Percentiles rank a stretch among this genome's conserved stretches.
These are phyloP conservation scores for Pseudocercospora fijiensis DNA, from an alignment of 2,329 filamentous ascomycete genomes.

Conservation along the genomic window DNA sequence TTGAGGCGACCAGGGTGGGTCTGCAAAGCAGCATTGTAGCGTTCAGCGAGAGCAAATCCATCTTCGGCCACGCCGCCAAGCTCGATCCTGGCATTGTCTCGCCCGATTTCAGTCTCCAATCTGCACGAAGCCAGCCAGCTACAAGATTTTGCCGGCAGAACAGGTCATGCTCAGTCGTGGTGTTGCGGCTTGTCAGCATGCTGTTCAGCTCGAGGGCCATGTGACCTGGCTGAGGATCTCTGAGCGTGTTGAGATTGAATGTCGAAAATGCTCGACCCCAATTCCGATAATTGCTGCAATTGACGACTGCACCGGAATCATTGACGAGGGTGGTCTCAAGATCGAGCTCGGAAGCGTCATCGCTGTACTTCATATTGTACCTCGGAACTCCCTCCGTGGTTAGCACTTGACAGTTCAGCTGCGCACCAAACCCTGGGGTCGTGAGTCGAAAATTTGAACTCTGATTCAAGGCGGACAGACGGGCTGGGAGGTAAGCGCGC, in stretches of 20 bases:
- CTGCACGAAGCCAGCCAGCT: too few species aligned
- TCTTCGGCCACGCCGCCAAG: too few species aligned
- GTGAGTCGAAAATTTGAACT: conserved; percentile 27
- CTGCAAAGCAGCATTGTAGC: too few species aligned
- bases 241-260: not conserved
- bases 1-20: too few species aligned
- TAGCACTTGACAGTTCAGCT: conserved; percentile 39
- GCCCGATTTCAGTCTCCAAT: too few species aligned
- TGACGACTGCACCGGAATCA: not conserved
- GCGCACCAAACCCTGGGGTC: conserved; percentile 40
- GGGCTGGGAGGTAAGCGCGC: conserved; percentile 52
- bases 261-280: not conserved
- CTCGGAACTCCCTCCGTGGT: conserved; percentile 23
- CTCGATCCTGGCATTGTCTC: too few species aligned
- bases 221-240: conserved; percentile 5
- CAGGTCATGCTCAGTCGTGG: not conserved
- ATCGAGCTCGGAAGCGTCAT: conserved; percentile 1
- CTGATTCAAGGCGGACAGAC: conserved; percentile 6
- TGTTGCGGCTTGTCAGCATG: conserved; percentile 8
- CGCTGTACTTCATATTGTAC: conserved; percentile 26
- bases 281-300: conserved; percentile 8
- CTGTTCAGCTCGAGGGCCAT: conserved; percentile 13
- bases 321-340: not conserved
- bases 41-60: too few species aligned
- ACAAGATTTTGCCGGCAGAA: too few species aligned